These are phyloP conservation scores for Sechiopsis laciniata DNA, from an alignment of 306 rosid genomes.

Conservation along the genomic window DNA sequence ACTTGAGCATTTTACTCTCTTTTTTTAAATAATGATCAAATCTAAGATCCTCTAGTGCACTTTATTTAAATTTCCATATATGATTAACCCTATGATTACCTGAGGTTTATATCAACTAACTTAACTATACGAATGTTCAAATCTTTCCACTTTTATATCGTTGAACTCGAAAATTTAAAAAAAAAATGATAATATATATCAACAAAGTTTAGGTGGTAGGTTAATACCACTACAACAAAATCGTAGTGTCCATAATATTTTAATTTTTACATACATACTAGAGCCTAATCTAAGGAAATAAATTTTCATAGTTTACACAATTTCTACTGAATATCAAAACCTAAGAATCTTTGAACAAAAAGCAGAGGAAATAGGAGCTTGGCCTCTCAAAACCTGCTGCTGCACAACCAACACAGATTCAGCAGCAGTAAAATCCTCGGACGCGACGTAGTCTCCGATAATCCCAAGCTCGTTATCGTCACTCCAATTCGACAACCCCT, in stretches of 20 bases:
- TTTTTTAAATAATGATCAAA: too few relatives aligned
- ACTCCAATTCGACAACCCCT: constrained; percentile 57
- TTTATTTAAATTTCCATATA: too few relatives aligned
- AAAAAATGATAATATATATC: too few relatives aligned
- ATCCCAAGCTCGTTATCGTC: constrained; percentile 56
- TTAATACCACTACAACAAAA: not conserved
- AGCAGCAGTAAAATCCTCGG: constrained; percentile 52
- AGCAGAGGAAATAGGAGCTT: not conserved
- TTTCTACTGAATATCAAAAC: not conserved
- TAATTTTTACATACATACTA: too few relatives aligned
- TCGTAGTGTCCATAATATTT: not conserved
- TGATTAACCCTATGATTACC: too few relatives aligned
- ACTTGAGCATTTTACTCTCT: too few relatives aligned
- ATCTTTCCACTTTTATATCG: too few relatives aligned
- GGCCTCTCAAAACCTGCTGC: constrained; percentile 58
- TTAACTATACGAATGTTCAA: too few relatives aligned
- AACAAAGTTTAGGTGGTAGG: too few relatives aligned
- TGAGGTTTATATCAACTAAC: too few relatives aligned
- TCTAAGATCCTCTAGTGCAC: too few relatives aligned
- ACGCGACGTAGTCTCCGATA: constrained; percentile 62
- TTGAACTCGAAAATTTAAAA: too few relatives aligned
- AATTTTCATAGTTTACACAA: not conserved
- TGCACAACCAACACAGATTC: constrained; percentile 68
- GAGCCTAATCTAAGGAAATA: not conserved
- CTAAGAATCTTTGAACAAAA: not conserved